Evolutionary conservation across 176 grass and related monocot genomes (phyloP), one percentile per base, ranked within the genome.

Genomic region (Ensete ventricosum): DNA sequence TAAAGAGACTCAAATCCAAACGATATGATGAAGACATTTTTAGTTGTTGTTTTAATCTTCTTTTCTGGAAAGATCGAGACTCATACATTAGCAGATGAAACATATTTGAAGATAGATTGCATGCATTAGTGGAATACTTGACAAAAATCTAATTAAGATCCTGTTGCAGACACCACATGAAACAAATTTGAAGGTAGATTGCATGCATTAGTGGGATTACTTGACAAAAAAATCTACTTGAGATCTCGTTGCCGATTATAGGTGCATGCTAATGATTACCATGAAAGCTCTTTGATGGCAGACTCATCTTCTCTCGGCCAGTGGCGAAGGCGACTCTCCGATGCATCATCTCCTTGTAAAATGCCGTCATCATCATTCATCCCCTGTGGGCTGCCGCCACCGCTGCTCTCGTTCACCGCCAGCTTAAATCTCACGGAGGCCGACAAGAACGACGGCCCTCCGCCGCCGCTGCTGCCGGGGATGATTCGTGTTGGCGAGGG

Each of bases 351-450:
- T 1, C 83, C 80, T 78, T 85, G 67, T 14, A 83, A 72, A 22
- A 65, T 65, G 54, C 76, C 71, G 73, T 89, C 92, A 78, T 89
- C 86, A 64, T 84, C 92, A 53, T 84, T 82, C 10, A 83, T 86
- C 19, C 85, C 85, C 9, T 82, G 83, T 1, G 83, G 81, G 69
- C 88, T 85, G 54, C 88, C 87, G 50, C 92, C 92, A 55, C 87
- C 84, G 43, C 79, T 76, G 8, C 71, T 55, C n/a, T 78, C 63
- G 77, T 96, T 86, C 16, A 87, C 82, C 10, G 76, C 94, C 2
- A 93, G 82, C 88, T 97, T 97, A 76, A 97, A 97, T 66, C 51
- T 90, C 87, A 90, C 90, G 51, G 88, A 82, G 9, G 84, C 83
- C 1, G 82, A 86, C 3, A 97, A 29, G 74, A 97, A 97, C 8